A percentile compares a stretch with the other conserved stretches of the same genome.
Evolutionary conservation across 2,329 filamentous ascomycete species (phyloP).

Genomic region (Paracorniculantispora psalliotae): DNA sequence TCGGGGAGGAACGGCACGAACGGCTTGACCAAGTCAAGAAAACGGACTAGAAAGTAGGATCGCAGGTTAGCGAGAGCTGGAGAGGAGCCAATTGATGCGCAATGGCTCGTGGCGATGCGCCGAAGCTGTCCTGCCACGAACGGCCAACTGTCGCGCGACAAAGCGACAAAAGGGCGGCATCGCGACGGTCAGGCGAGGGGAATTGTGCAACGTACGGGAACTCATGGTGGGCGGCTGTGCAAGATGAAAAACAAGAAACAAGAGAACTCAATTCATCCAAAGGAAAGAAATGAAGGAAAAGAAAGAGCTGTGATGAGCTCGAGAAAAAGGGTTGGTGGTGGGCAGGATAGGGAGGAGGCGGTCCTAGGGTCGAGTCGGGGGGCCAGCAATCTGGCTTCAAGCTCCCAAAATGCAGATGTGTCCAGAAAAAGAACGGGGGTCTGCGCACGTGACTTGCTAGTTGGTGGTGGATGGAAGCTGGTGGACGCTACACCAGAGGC

Average conservation of each 20-base stretch:
- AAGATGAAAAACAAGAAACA: constrained; percentile 26
- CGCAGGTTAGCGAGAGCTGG: constrained; percentile 23
- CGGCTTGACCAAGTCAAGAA: constrained; percentile 99
- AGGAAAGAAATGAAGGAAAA: constrained; percentile 29
- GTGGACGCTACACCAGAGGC: no score
- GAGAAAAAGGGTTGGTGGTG: constrained; percentile 27
- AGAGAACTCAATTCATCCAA: constrained; percentile 38
- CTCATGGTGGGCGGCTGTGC: constrained; percentile 43
- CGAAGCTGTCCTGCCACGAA: constrained; percentile 19
- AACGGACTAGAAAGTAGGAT: constrained; percentile 65
- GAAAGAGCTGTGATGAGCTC: constrained; percentile 36
- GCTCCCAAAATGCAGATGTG: constrained; percentile 39
- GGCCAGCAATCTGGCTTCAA: constrained; percentile 41
- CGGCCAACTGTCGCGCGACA: constrained; percentile 9
- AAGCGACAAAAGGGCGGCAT: constrained; percentile 5
- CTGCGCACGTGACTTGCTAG: constrained; percentile 25
- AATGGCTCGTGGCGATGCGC: constrained; percentile 22
- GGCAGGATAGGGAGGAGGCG: constrained; percentile 31
- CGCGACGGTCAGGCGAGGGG: constrained; percentile 3
- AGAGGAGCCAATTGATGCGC: constrained; percentile 15
- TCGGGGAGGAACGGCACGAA: constrained; percentile 99
- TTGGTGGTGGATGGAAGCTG: not conserved
- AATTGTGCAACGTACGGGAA: constrained; percentile 43
- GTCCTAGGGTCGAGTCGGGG: constrained; percentile 24
- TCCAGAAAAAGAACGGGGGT: constrained; percentile 34